Conservation (phyloP, 441 rosid species). For the Populus trichocarpa region DNA sequence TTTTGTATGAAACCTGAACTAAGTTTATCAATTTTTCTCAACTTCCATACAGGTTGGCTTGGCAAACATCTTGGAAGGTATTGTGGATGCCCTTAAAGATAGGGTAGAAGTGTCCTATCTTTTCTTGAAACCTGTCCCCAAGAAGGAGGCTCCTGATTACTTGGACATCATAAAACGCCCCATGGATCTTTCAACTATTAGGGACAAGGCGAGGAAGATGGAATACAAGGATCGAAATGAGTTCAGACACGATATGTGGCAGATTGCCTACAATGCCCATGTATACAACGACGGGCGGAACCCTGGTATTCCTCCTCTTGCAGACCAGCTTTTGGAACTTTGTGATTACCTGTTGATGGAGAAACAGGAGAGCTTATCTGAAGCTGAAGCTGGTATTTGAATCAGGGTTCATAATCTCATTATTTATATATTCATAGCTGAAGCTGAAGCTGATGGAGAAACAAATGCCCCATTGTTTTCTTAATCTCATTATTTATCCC, state of each 20-base stretch:
- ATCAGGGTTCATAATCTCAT: not conserved
- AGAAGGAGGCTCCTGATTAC: slow-evolving; percentile 97
- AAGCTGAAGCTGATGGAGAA: slow-evolving; percentile 50
- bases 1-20: not conserved
- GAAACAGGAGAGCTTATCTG: slow-evolving; percentile 38
- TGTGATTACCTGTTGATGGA: slow-evolving; percentile 76
- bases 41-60: slow-evolving; percentile 66
- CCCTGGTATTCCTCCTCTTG: slow-evolving; percentile 94
- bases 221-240: slow-evolving; percentile 70
- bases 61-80: slow-evolving; percentile 72
- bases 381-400: slow-evolving; percentile 75
- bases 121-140: slow-evolving; percentile 84
- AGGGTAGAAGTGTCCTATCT: slow-evolving; percentile 71
- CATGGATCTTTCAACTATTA: slow-evolving; percentile 89
- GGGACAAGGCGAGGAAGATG: slow-evolving; percentile 85
- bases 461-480: not conserved
- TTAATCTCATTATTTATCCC: not conserved
- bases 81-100: slow-evolving; percentile 66
- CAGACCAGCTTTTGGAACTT: slow-evolving; percentile 91
- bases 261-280: slow-evolving; percentile 82
- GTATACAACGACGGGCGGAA: slow-evolving; percentile 72
- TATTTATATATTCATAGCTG: slow-evolving; percentile 13
- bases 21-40: not conserved
- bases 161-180: slow-evolving; percentile 54
- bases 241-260: slow-evolving; percentile 93